Evolutionary conservation across 768 basidiomycete genomes (phyloP).

Genomic region (Sarcomyxa edulis): DNA sequence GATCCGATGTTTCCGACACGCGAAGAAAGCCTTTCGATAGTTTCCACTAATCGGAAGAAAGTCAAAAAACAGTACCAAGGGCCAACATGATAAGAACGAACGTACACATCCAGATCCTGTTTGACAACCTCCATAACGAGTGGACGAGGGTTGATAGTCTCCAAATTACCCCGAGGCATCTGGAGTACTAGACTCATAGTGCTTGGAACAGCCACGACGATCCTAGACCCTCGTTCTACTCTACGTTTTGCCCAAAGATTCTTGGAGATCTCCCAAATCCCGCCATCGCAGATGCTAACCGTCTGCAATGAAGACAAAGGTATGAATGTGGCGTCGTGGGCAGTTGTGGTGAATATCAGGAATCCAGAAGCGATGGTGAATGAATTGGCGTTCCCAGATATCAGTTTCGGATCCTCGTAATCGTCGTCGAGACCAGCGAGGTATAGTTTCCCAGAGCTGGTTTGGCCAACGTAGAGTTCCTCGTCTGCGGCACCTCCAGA

Average conservation of each 20-base stretch:
- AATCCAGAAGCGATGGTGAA: constrained; percentile 71
- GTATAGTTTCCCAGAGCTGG: constrained; percentile 61
- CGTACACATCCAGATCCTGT: constrained; percentile 69
- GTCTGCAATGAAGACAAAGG: constrained; percentile 36
- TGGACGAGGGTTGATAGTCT: constrained; percentile 91
- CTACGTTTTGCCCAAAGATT: constrained; percentile 72
- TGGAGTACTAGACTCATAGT: constrained; percentile 89
- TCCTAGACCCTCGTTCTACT: constrained; percentile 85
- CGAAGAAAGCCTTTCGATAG: constrained; percentile 84
- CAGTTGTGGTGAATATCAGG: constrained; percentile 77
- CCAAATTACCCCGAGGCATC: constrained; percentile 96
- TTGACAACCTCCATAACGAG: constrained; percentile 84
- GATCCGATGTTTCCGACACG: constrained; percentile 90
- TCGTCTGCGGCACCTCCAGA: constrained; percentile 12
- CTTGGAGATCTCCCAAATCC: constrained; percentile 22
- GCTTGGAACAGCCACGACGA: constrained; percentile 84
- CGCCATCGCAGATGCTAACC: constrained; percentile 19
- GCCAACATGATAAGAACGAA: constrained; percentile 10
- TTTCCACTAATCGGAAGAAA: constrained; percentile 40
- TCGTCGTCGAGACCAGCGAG: constrained; percentile 30
- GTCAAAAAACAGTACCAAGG: not conserved
- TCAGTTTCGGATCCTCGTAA: constrained; percentile 16
- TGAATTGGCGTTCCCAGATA: constrained; percentile 62
- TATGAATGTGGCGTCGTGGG: constrained; percentile 77
- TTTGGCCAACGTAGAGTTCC: constrained; percentile 56